These are phyloP conservation scores for Monosporascus sp. DNA, from an alignment of 2,329 filamentous ascomycete genomes.

Conservation along the genomic window DNA sequence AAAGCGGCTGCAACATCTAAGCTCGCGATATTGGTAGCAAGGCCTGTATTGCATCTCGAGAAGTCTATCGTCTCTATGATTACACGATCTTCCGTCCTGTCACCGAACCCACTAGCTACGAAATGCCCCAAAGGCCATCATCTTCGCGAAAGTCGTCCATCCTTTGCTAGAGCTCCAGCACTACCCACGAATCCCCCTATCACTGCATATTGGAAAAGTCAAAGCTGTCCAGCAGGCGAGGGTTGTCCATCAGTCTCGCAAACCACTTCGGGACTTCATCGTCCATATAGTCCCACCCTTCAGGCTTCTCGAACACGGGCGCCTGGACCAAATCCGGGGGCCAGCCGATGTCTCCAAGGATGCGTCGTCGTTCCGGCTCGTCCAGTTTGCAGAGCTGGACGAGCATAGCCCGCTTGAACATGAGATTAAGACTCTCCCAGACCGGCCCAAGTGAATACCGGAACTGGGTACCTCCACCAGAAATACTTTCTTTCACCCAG, in stretches of 20 bases:
- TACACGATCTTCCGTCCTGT: no score
- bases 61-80: no score
- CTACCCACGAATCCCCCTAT: no score
- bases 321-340: not conserved
- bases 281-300: slow-evolving; percentile 8
- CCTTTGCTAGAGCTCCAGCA: no score
- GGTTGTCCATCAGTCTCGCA: not conserved
- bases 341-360: not conserved
- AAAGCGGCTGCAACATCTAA: no score
- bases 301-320: slow-evolving; percentile 4
- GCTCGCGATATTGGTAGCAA: no score
- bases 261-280: not conserved
- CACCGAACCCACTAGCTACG: no score
- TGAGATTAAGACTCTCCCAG: not conserved
- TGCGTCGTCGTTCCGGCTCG: not conserved
- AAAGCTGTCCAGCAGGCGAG: not conserved
- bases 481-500: no score
- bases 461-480: no score
- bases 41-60: no score
- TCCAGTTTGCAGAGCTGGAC: slow-evolving; percentile 4
- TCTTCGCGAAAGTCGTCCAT: no score
- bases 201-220: not conserved
- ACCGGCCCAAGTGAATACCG: not conserved
- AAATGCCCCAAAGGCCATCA: no score
- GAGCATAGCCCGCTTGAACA: not conserved